phyloP scores from a whole-genome alignment of 2,329 filamentous ascomycete genomes.

The Pezicula neosporulosa region DNA sequence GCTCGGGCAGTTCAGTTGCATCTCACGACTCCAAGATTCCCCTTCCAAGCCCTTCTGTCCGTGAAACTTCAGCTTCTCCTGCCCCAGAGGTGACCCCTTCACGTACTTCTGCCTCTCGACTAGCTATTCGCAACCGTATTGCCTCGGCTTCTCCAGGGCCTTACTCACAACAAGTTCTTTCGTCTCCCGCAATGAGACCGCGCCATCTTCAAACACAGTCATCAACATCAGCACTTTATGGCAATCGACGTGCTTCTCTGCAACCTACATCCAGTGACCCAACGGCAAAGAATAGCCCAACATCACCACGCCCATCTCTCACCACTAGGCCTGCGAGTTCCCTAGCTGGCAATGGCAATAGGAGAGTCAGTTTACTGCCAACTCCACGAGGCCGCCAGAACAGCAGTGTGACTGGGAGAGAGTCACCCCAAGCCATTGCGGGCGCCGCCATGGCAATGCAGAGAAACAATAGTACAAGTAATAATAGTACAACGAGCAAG shows the following conservation, averaged over 20 bases:
- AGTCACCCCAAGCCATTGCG: slow-evolving; percentile 44
- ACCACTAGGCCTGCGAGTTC: slow-evolving; percentile 52
- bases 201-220: slow-evolving; percentile 30
- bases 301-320: slow-evolving; percentile 13
- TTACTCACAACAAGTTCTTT: slow-evolving; percentile 41
- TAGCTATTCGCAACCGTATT: slow-evolving; percentile 52
- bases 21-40: slow-evolving; percentile 27
- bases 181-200: slow-evolving; percentile 38
- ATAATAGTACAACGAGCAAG: slow-evolving; percentile 15
- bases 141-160: slow-evolving; percentile 46
- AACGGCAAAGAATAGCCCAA: slow-evolving; percentile 23
- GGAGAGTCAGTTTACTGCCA: slow-evolving; percentile 53
- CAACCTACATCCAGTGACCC: slow-evolving; percentile 41
- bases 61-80: slow-evolving; percentile 24
- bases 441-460: slow-evolving; percentile 42
- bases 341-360: slow-evolving; percentile 41
- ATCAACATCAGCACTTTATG: slow-evolving; percentile 38
- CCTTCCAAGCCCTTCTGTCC: slow-evolving; percentile 23
- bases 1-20: slow-evolving; percentile 15
- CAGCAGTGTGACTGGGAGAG: slow-evolving; percentile 38
- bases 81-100: slow-evolving; percentile 22
- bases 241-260: slow-evolving; percentile 49
- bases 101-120: slow-evolving; percentile 23
- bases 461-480: slow-evolving; percentile 2
- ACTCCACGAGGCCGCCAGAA: slow-evolving; percentile 29